Percentiles rank a stretch among this genome's conserved stretches.
Evolutionary conservation across 106 monocot species (phyloP).

Genomic region (Dendrobium nobile): DNA sequence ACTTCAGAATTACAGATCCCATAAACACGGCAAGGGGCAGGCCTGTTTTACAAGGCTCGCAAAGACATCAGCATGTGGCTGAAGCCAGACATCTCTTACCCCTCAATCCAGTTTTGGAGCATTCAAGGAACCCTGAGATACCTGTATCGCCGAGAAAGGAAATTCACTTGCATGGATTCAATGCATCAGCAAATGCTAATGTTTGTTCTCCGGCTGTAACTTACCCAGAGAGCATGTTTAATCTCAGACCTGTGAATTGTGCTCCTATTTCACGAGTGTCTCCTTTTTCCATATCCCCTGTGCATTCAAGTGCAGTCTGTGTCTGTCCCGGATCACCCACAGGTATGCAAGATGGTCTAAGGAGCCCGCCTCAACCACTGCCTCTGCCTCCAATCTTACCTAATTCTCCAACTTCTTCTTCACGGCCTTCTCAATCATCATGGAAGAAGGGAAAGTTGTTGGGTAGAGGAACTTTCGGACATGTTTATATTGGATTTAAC

Average conservation of each 20-base stretch:
- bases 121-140: slow-evolving; percentile 22
- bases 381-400: slow-evolving; percentile 86
- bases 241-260: slow-evolving; percentile 23
- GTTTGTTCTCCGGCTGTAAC: neutral
- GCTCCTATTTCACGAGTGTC: slow-evolving; percentile 26
- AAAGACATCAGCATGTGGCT: slow-evolving; percentile 20
- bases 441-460: slow-evolving; percentile 93
- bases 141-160: slow-evolving; percentile 43
- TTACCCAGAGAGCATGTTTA: slow-evolving; percentile 22
- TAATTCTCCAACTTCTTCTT: slow-evolving; percentile 25
- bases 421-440: slow-evolving; percentile 40
- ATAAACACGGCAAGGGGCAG: slow-evolving; percentile 31
- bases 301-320: slow-evolving; percentile 14
- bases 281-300: slow-evolving; percentile 46
- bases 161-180: slow-evolving; percentile 7
- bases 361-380: slow-evolving; percentile 63
- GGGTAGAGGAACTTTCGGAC: slow-evolving; percentile 92
- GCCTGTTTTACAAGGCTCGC: slow-evolving; percentile 16
- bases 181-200: slow-evolving; percentile 16
- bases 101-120: slow-evolving; percentile 18
- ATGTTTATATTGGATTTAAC: slow-evolving; percentile 90
- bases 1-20: slow-evolving; percentile 43
- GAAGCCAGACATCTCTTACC: slow-evolving; percentile 9
- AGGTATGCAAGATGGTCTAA: slow-evolving; percentile 46
- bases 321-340: slow-evolving; percentile 39